Evolutionary conservation across 2,329 filamentous ascomycete genomes (phyloP).

Genomic region (Dactylellina leptospora): DNA sequence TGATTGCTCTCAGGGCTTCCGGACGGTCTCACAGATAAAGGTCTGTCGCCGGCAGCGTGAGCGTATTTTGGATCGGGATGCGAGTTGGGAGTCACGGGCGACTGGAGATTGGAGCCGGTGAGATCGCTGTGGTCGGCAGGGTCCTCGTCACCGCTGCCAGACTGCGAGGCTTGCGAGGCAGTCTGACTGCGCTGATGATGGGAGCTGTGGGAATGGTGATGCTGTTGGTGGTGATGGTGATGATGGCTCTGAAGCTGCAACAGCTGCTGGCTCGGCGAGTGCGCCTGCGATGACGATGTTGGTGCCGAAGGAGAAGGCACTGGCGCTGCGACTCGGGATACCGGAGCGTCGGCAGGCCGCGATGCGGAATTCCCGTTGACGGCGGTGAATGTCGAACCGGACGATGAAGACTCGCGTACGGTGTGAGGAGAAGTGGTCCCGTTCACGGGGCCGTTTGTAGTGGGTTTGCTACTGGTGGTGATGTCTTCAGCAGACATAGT

Average conservation of each 20-base stretch:
- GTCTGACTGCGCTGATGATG: conserved; percentile 48
- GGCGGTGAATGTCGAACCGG: conserved; percentile 46
- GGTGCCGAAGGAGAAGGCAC: conserved; percentile 10
- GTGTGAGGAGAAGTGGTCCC: conserved; percentile 31
- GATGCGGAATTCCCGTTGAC: conserved; percentile 46
- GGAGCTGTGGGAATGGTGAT: conserved; percentile 25
- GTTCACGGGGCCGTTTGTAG: conserved; percentile 47
- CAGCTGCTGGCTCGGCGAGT: conserved; percentile 33
- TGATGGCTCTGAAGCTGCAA: conserved; percentile 31
- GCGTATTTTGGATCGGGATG: conserved; percentile 49
- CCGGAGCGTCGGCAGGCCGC: conserved; percentile 31
- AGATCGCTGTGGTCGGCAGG: conserved; percentile 44
- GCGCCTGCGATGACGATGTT: conserved; percentile 10
- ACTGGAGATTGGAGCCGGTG: conserved; percentile 44
- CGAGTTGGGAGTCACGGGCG: conserved; percentile 48
- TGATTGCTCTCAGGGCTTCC: conserved; percentile 40
- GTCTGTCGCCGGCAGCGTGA: conserved; percentile 39
- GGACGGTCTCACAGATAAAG: conserved; percentile 22
- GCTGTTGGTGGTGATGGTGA: conserved; percentile 21
- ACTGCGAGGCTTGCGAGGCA: conserved; percentile 48
- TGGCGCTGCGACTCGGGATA: conserved; percentile 29
- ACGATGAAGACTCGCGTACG: conserved; percentile 40
- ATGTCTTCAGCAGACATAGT: conserved; percentile 31
- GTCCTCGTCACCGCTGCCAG: conserved; percentile 51
- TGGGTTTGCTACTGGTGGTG: conserved; percentile 26